Evolutionary conservation across 1,139 yeast species (phyloP), one percentile per base, ranked within the genome.

Genomic region (Protomyces inouyei): DNA sequence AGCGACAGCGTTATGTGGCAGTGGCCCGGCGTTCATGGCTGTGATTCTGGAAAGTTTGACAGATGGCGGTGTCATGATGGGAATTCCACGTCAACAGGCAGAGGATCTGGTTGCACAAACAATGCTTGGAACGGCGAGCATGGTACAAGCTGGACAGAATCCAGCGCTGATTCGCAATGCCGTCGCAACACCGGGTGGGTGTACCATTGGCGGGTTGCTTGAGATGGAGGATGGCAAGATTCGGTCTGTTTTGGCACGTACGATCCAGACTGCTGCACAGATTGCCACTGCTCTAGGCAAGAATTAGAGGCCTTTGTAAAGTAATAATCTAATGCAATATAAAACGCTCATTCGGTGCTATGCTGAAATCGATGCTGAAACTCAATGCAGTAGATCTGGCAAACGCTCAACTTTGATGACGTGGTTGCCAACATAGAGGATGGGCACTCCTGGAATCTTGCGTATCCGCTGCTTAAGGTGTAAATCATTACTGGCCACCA

Each of bases 401-500:
- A 93, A 82, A 73, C 97, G 83, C 76, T 93, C 98, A 69, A 93
- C 87, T 52, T 88, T 97, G 75, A 92, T 93, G 1, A 91, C 80
- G 74, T 90, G 96, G 2, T 88, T 88, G 56, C 98, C 98, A 18
- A 93, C 98, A 75, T 96, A 90, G 93, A 93, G 85, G 55, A 93
- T 80, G 10, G 98, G 98, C 68, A 93, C 88, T 72, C 98, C 98
- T 0, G 98, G 98, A 16, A 93, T 91, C 76, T 93, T 93, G 77
- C 98, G 83, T 52, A 93, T 83, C 75, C 98, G 83, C 73, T 97
- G 85, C 75, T 93, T 93, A 73, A 93, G 79, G 72, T 93, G 98
- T n/a, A 96, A 97, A 85, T 93, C 98, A 76, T 93, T 93, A 1
- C 98, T 92, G 55, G 98, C 98, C 52, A 93, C 98, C 65, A 93